These are phyloP conservation scores for Venturia asperata DNA, from an alignment of 2,329 filamentous ascomycete species.

Conservation along the genomic window DNA sequence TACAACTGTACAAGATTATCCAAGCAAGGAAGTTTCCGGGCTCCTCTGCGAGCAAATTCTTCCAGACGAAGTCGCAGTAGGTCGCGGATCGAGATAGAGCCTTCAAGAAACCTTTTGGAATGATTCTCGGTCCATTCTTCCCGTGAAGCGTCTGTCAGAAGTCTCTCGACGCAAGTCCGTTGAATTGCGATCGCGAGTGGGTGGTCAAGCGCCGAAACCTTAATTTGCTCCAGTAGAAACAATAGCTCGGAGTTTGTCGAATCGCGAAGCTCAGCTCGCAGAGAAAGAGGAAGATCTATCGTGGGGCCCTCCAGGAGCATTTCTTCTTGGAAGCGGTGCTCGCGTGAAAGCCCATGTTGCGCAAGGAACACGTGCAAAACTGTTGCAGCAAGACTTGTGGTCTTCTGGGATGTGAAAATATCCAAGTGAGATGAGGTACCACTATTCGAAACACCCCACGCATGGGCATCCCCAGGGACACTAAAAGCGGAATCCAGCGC, in stretches of 20 bases:
- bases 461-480: background rate
- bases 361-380: constrained; percentile 14
- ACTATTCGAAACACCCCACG: constrained; percentile 11
- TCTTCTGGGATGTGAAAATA: constrained; percentile 12
- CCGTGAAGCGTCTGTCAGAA: constrained; percentile 2
- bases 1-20: constrained; percentile 2
- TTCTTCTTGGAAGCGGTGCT: constrained; percentile 10
- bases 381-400: constrained; percentile 2
- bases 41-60: constrained; percentile 4
- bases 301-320: background rate
- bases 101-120: constrained; percentile 10
- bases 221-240: constrained; percentile 10
- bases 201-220: background rate
- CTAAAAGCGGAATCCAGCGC: constrained; percentile 10
- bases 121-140: constrained; percentile 10
- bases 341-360: constrained; percentile 5
- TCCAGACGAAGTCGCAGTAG: constrained; percentile 9
- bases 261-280: background rate
- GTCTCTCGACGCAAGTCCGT: background rate
- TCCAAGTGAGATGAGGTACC: background rate
- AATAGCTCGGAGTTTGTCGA: constrained; percentile 10
- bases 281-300: background rate
- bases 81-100: constrained; percentile 6
- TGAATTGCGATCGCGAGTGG: constrained; percentile 3
- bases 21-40: background rate